Conservation (phyloP, 139 green algal species). For the Pleodorina starrii region DNA sequence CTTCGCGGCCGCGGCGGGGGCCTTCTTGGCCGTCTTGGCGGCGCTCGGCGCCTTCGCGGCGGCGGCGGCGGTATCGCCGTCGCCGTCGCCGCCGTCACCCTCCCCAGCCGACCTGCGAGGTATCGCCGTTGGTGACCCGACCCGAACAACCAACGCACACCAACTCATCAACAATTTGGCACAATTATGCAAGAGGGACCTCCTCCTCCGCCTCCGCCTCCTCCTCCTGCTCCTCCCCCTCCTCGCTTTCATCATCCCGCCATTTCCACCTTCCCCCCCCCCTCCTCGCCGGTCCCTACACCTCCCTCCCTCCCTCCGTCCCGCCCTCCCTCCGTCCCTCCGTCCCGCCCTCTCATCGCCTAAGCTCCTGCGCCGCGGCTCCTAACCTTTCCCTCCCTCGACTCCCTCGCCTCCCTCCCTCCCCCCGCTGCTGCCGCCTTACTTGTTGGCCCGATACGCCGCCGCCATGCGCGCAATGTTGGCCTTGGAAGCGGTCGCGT, state of each 20-base stretch:
- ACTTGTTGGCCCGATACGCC: conserved; percentile 60
- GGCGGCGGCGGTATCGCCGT: not conserved
- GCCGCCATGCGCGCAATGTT: conserved; percentile 83
- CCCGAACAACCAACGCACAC: not conserved
- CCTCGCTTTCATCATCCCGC: not conserved
- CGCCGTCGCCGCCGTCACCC: not conserved
- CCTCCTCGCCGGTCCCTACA: not conserved
- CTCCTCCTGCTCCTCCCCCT: not conserved
- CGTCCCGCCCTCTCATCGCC: not conserved
- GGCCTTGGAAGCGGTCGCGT: conserved; percentile 75
- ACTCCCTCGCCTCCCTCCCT: not conserved
- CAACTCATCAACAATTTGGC: too few species aligned
- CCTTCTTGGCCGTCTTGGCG: not conserved
- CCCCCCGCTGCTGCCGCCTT: not conserved
- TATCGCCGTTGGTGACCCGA: not conserved
- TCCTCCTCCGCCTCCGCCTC: not conserved
- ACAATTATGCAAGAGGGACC: too few species aligned
- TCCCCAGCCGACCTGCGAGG: not conserved
- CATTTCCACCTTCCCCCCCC: not conserved
- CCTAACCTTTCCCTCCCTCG: not conserved
- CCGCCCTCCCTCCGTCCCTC: not conserved
- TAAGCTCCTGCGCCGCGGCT: not conserved
- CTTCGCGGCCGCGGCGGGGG: not conserved
- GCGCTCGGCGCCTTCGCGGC: not conserved
- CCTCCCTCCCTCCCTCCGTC: not conserved